These are phyloP conservation scores for Lupinus albus DNA, from an alignment of 306 rosid genomes.

Conservation along the genomic window DNA sequence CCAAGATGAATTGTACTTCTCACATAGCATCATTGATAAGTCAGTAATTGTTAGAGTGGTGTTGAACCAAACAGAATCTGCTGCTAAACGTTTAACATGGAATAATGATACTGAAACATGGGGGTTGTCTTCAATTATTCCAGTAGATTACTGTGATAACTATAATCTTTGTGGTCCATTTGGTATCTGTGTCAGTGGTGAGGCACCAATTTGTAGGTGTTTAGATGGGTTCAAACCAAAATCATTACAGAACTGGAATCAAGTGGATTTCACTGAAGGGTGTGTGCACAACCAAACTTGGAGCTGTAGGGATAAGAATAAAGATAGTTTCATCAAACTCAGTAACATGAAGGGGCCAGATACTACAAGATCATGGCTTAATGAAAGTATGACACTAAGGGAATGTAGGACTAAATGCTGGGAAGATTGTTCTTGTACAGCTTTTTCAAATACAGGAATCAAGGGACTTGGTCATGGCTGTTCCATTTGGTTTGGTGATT, in stretches of 20 bases:
- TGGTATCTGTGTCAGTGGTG: conserved; percentile 37
- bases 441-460: conserved; percentile 50
- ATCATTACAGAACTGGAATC: conserved; percentile 38
- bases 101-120: conserved; percentile 19
- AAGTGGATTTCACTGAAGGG: conserved; percentile 41
- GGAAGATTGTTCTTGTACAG: conserved; percentile 55
- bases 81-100: conserved; percentile 38
- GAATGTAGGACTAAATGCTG: conserved; percentile 58
- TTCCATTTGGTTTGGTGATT: conserved; percentile 58
- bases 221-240: conserved; percentile 51
- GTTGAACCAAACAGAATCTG: conserved; percentile 38
- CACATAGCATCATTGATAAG: not conserved
- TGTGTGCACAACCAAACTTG: conserved; percentile 39
- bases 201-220: conserved; percentile 49
- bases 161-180: conserved; percentile 50
- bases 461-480: conserved; percentile 60
- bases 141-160: conserved; percentile 46
- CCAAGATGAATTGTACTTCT: conserved; percentile 43
- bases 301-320: conserved; percentile 41
- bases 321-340: conserved; percentile 44
- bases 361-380: conserved; percentile 47
- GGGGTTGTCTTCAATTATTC: conserved; percentile 31
- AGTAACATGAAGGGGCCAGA: conserved; percentile 48
- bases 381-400: conserved; percentile 44
- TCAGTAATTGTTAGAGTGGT: conserved; percentile 24